Conservation (phyloP, 202 grass and related monocot species). For the Musa balbisiana region DNA sequence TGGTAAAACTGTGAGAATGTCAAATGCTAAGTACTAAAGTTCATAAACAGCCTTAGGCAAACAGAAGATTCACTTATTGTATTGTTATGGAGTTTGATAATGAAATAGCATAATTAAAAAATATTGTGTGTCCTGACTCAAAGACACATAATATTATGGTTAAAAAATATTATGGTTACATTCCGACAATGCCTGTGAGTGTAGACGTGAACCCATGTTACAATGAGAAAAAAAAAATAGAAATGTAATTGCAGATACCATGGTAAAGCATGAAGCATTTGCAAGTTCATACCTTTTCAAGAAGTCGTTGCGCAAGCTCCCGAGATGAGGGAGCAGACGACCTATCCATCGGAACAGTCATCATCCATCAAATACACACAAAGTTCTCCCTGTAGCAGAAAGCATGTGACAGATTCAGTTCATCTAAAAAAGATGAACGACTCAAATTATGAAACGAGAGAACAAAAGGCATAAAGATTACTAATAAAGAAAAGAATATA, state of each 20-base stretch:
- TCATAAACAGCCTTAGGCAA: too few relatives aligned
- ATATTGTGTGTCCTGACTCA: background rate
- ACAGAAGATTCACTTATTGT: too few relatives aligned
- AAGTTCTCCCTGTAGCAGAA: background rate
- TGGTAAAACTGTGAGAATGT: too few relatives aligned
- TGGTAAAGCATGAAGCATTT: background rate
- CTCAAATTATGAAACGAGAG: background rate
- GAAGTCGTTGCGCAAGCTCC: constrained; percentile 42
- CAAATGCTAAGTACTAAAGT: too few relatives aligned
- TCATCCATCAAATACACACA: constrained; percentile 51
- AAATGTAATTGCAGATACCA: background rate
- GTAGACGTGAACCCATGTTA: too few relatives aligned
- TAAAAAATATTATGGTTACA: background rate
- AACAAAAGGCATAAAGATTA: background rate
- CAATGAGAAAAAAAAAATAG: too few relatives aligned
- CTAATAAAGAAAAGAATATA: background rate
- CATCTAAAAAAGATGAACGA: background rate
- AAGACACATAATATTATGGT: background rate
- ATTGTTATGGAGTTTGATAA: too few relatives aligned
- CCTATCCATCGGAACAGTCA: constrained; percentile 72
- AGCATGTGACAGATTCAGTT: background rate
- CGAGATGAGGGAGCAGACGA: constrained; percentile 29
- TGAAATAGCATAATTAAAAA: too few relatives aligned
- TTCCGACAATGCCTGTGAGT: background rate
- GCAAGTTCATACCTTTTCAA: constrained; percentile 46